Base-by-base conservation (phyloP, 495 filamentous ascomycete genomes). In the Neurospora sp. region DNA sequence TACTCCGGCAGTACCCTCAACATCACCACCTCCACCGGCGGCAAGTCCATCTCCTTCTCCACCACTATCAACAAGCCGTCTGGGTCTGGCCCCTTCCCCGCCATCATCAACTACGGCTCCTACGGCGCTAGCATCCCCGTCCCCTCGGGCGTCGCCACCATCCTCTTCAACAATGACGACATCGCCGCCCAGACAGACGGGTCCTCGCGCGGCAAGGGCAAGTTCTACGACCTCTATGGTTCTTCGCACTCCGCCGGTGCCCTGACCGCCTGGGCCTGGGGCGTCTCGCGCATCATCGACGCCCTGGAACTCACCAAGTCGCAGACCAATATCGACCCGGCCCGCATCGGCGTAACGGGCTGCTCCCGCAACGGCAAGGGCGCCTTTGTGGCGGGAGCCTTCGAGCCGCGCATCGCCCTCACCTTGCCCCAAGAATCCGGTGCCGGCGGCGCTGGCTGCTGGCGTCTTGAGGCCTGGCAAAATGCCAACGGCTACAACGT, bases 351-450 rank as follows among this genome's bases (percentile, higher is more conserved):
- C 68, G 85, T 86, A 20, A 86, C 84, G 4, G 86, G 85, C 11
- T 88, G 85, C 76, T 86, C 84, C 38, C 83, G 85, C 44, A 87
- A 88, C 76, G 85, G 85, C 41, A 87, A 88, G 79, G 86, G 86
- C 41, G 85, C 86, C 59, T 82, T 88, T 70, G 74, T 87, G 20
- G 85, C 83, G 44, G 85, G 85, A 10, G 86, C 85, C 0, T 76
- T 88, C 38, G 84, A 85, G 48, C 77, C 79, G 38, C 82, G 86
- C 40, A 85, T 88, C 65, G 85, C 84, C 2, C 81, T 87, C 20
- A 87, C 85, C 12, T 77, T 87, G 8, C 86, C 86, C 2, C 85
- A 87, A 77, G 85, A 88, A 74, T 84, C 82, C 1, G 86, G 85
- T 16, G 81, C 84, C 0, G 86, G 85, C 38, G 84, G 85, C 8